Evolutionary conservation across 331 rosid species (phyloP).

Genomic region (Telfairia occidentalis): DNA sequence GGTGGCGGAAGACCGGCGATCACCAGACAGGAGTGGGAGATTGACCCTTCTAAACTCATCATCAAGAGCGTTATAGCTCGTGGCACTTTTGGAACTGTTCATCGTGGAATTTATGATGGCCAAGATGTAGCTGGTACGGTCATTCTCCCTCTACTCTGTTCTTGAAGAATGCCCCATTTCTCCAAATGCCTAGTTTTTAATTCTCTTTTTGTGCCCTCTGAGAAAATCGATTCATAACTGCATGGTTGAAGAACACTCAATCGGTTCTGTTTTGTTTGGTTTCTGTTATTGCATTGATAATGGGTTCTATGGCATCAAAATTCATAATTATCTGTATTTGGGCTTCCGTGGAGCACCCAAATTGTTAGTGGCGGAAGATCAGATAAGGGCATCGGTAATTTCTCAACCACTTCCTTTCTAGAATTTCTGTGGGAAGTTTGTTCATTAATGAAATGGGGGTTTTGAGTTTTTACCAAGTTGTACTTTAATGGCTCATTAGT

Average conservation of each 20-base stretch:
- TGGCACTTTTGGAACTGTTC: constrained; percentile 98
- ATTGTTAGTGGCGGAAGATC: not conserved
- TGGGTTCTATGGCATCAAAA: too few relatives aligned
- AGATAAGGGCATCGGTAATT: not conserved
- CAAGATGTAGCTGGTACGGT: constrained; percentile 74
- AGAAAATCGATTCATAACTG: not conserved
- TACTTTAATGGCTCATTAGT: not conserved
- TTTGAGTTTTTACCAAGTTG: not conserved
- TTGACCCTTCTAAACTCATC: constrained; percentile 76
- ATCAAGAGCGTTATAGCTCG: constrained; percentile 83
- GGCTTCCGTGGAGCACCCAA: not conserved
- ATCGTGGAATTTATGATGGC: constrained; percentile 89
- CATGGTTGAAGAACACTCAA: not conserved
- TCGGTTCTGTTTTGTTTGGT: not conserved
- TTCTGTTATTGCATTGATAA: not conserved
- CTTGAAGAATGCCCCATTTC: constrained; percentile 16
- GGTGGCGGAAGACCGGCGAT: constrained; percentile 23
- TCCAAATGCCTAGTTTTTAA: not conserved
- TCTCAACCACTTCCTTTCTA: not conserved
- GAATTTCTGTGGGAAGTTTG: not conserved
- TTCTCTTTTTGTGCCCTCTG: not conserved
- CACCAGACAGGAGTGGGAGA: constrained; percentile 92
- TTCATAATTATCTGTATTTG: not conserved
- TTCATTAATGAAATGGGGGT: not conserved
- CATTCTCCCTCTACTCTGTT: not conserved